Base-by-base conservation (phyloP, 768 basidiomycete species). In the Tremella mesenterica region DNA sequence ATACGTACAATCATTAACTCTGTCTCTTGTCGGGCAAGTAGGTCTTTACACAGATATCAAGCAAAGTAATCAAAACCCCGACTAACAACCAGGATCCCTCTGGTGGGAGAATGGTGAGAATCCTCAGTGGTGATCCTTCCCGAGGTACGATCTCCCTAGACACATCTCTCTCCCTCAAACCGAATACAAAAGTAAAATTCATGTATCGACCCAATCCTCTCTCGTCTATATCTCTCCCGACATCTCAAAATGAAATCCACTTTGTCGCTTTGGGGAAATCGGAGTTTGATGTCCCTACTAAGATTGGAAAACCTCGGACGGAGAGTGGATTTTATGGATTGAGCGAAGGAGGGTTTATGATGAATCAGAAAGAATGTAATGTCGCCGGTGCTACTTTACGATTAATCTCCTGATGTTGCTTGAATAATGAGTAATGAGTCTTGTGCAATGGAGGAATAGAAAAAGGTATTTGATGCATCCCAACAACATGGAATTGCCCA, bases 71-170 rank as follows among this genome's bases (percentile, higher is more conserved):
- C 46, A 7, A n/a, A n/a, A n/a, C n/a, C n/a, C n/a, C n/a, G 38
- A 4, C 38, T 41, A 23, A 41, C 38, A n/a, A 8, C 6, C 38
- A 41, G 38, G 38, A 41, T n/a, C n/a, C 16, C 18, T 16, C n/a
- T 3, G 50, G 31, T 6, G 39, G 26, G 13, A 52, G 26, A 18
- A 31, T 67, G 26, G 63, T 71, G 16, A 69, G 65, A 57, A 71
- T 73, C 47, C 49, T 72, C 23, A 64, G 63, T 44, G 72, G 72
- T 4, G 72, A 73, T 63, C 72, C 72, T 5, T 65, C 62, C 39
- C 46, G 67, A 48, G 72, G 72, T 4, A 70, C 67, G 0, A 48
- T 73, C 27, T 64, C 64, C 12, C 56, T 73, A 4, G 72, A 72
- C 28, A 70, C 61, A 56, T 69, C 71, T 38, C 64, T 65, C 38